Conservation (phyloP, 768 basidiomycete species). For the Leccinum ochraceum region DNA sequence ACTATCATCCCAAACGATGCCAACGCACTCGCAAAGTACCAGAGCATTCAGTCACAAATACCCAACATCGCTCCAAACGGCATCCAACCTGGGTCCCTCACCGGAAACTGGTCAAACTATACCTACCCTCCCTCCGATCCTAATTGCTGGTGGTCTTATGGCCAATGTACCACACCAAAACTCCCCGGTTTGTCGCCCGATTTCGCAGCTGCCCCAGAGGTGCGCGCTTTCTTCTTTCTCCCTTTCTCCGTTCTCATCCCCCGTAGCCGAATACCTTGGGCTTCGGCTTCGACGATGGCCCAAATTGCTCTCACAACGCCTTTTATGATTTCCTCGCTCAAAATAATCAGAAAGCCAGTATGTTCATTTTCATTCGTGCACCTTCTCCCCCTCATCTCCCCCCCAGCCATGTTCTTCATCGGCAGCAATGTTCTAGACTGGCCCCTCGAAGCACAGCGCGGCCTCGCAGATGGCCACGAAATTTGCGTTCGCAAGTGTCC, state of each 20-base stretch:
- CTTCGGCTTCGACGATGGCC: constrained; percentile 66
- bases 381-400: background rate
- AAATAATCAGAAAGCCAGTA: constrained; percentile 59
- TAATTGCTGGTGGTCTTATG: constrained; percentile 47
- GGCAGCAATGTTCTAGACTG: constrained; percentile 58
- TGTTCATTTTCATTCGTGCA: background rate
- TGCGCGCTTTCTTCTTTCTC: constrained; percentile 9
- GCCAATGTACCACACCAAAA: constrained; percentile 51
- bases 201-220: constrained; percentile 50
- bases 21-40: constrained; percentile 45
- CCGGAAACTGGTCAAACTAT: constrained; percentile 34
- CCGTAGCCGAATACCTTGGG: constrained; percentile 51
- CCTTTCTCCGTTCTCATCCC: background rate
- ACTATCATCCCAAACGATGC: constrained; percentile 43
- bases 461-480: constrained; percentile 56
- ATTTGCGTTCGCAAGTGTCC: constrained; percentile 57
- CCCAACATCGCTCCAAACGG: constrained; percentile 50
- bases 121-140: constrained; percentile 44
- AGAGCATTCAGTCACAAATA: constrained; percentile 41
- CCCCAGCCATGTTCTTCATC: constrained; percentile 59
- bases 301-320: constrained; percentile 62
- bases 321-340: constrained; percentile 56
- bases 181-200: constrained; percentile 43
- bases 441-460: constrained; percentile 58
- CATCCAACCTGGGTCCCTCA: constrained; percentile 20